phyloP scores from a whole-genome alignment of 1,284 basidiomycete species.

The Phellinidium pouzarii region DNA sequence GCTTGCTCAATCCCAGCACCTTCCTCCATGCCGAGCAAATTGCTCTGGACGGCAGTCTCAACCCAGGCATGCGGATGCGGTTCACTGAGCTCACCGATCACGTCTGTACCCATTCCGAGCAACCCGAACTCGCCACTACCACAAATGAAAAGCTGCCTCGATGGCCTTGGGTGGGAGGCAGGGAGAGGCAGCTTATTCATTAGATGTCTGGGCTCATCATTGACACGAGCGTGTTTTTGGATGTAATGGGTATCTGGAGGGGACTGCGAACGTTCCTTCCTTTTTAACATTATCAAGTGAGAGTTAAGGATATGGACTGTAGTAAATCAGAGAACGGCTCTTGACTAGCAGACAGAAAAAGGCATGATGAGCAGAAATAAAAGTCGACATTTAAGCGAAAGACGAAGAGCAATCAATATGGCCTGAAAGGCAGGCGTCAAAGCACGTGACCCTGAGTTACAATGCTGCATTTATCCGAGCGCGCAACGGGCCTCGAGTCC shows the following conservation, averaged over 20 bases:
- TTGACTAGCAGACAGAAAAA: not conserved
- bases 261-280: slow-evolving; percentile 6
- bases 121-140: slow-evolving; percentile 43
- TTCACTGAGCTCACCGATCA: slow-evolving; percentile 36
- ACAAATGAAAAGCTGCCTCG: slow-evolving; percentile 35
- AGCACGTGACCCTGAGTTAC: no score
- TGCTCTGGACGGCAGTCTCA: slow-evolving; percentile 29
- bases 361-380: not conserved
- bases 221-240: slow-evolving; percentile 1
- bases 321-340: not conserved
- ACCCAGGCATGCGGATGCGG: slow-evolving; percentile 38
- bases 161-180: slow-evolving; percentile 21
- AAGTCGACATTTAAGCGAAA: not conserved
- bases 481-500: no score
- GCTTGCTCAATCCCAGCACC: slow-evolving; percentile 37
- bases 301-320: not conserved
- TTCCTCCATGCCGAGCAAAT: slow-evolving; percentile 28
- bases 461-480: no score
- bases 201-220: not conserved
- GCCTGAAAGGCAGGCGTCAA: no score
- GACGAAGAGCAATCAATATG: no score
- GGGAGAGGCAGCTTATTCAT: slow-evolving; percentile 21
- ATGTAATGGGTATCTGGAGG: not conserved
- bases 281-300: slow-evolving; percentile 7
- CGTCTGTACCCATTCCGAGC: slow-evolving; percentile 38